These are phyloP conservation scores for Hericium rajendrae DNA, from an alignment of 768 basidiomycete species.

Conservation along the genomic window DNA sequence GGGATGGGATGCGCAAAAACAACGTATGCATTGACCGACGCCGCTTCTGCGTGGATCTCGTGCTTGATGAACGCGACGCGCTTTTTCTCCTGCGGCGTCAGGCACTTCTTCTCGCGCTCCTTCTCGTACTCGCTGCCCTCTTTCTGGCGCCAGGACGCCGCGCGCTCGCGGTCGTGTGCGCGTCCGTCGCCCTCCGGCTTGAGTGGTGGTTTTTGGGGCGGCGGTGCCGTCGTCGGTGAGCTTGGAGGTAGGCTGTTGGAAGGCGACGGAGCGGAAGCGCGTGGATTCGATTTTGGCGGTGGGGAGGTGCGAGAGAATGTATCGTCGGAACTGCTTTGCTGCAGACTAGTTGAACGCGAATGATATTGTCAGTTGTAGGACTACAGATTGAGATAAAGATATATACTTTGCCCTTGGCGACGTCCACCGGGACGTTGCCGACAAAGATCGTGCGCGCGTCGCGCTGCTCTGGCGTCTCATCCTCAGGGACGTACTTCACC, in stretches of 20 bases:
- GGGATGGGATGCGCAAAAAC: conserved; percentile 73
- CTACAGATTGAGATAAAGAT: no score
- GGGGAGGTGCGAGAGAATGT: conserved; percentile 65
- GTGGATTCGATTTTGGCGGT: conserved; percentile 81
- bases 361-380: background rate
- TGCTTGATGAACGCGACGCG: conserved; percentile 90
- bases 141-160: conserved; percentile 45
- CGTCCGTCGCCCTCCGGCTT: conserved; percentile 18
- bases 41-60: conserved; percentile 74
- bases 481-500: conserved; percentile 45
- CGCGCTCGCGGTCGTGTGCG: conserved; percentile 42
- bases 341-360: conserved; percentile 37
- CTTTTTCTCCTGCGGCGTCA: conserved; percentile 82
- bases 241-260: conserved; percentile 70
- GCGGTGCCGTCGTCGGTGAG: conserved; percentile 28
- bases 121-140: conserved; percentile 27
- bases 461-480: conserved; percentile 64
- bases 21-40: conserved; percentile 78
- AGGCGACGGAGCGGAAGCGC: conserved; percentile 90
- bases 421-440: conserved; percentile 75
- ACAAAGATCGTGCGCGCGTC: conserved; percentile 86
- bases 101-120: conserved; percentile 25
- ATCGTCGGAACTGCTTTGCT: conserved; percentile 66
- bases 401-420: conserved; percentile 68
- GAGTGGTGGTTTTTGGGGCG: conserved; percentile 19